Conservation (phyloP, 305 asterid species). For the Andrographis paniculata region DNA sequence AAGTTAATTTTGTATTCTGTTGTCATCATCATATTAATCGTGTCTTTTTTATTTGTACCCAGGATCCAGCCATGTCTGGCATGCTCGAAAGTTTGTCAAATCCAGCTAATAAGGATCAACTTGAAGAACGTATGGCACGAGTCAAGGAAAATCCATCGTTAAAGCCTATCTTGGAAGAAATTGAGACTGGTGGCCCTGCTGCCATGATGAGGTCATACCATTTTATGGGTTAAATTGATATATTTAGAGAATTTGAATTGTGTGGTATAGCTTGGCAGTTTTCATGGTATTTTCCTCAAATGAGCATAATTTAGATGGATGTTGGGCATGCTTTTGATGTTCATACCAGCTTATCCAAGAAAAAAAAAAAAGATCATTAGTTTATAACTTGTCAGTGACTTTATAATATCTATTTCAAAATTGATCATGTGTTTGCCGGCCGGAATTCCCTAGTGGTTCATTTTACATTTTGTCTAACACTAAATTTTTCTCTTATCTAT, state of each 20-base stretch:
- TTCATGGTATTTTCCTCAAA: too few species aligned
- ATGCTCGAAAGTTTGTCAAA: slow-evolving; percentile 88
- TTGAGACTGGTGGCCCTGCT: slow-evolving; percentile 96
- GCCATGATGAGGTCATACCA: slow-evolving; percentile 88
- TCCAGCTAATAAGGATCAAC: slow-evolving; percentile 78
- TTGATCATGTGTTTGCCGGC: too few species aligned
- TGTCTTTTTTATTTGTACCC: slow-evolving; percentile 12
- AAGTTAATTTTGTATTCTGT: too few species aligned
- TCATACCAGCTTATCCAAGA: too few species aligned
- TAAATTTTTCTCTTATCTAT: too few species aligned
- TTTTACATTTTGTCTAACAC: too few species aligned
- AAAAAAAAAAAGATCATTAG: too few species aligned
- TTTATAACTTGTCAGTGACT: too few species aligned
- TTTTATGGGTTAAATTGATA: background rate
- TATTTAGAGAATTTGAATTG: background rate
- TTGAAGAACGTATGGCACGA: slow-evolving; percentile 84
- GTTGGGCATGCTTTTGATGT: too few species aligned
- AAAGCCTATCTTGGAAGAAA: slow-evolving; percentile 94
- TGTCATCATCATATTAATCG: background rate
- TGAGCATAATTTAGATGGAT: too few species aligned
- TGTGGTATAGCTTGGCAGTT: background rate
- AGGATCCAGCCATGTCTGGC: slow-evolving; percentile 98
- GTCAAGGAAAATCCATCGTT: slow-evolving; percentile 90
- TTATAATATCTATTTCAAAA: too few species aligned
- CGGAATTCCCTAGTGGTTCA: too few species aligned